Evolutionary conservation across 2,329 filamentous ascomycete genomes (phyloP), one percentile per base, ranked within the genome.

Genomic region (Epichloe sibirici): DNA sequence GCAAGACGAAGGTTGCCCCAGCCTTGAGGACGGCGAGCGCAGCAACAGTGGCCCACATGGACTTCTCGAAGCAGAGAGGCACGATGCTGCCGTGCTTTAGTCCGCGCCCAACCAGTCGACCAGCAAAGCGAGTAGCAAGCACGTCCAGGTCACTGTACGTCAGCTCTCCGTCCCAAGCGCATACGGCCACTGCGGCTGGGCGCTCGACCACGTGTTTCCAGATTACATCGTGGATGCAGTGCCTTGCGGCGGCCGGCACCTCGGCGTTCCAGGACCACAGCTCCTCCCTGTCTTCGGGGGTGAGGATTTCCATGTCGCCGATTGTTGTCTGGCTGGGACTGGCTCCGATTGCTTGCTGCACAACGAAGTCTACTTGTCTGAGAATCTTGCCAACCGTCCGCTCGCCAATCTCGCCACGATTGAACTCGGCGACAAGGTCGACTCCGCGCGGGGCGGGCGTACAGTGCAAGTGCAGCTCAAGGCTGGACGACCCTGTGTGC

Each of bases 131-230:
- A n/a, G 46, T 45, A 2, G 53, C 31, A 13, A 55, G 45, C 3
- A 5, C 7, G 35, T 57, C 46, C 3, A 73, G 60, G 28, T 73
- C 35, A 56, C 65, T 54, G 50, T 69, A 21, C 66, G 60, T 51
- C 68, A 69, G 55, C 67, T 68, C 61, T 71, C 77, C 50, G 74
- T 74, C 61, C 54, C 56, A 56, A 21, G 56, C 50, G n/a, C 34
- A 46, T 4, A 55, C 28, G 5, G 53, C 53, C 15, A 12, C 28
- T 28, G 53, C 49, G n/a, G 49, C 17, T n/a, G 49, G 53, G 35
- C 37, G 34, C 13, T 38, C 37, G 4, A 5, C 15, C 37, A n/a
- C 37, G 9, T 13, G 13, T 37, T 13, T 9, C 35, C 35, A 9
- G 35, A 37, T 13, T 4, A 13, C 13, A 37, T 17, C 23, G 46